phyloP scores from a whole-genome alignment of 1,139 yeast species.

The Blastobotrys serpentis region DNA sequence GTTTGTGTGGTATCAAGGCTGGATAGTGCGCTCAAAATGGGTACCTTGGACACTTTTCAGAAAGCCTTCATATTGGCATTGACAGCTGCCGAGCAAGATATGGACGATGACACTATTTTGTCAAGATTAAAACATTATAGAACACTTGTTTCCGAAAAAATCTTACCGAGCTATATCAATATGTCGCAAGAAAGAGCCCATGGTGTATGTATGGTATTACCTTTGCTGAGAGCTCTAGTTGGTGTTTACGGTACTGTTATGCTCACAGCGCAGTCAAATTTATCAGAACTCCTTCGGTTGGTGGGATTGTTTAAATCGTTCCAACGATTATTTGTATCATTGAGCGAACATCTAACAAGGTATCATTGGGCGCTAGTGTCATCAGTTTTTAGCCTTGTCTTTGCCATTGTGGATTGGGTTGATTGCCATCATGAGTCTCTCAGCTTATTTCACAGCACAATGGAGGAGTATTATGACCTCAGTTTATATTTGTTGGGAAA shows the following conservation, averaged over 20 bases:
- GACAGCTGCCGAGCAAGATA: neutral
- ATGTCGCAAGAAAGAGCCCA: neutral
- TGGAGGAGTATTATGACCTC: neutral
- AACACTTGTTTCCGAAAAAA: neutral
- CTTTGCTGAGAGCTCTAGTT: neutral
- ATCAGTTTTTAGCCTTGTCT: neutral
- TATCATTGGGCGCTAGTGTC: conserved; percentile 3
- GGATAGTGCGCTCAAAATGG: conserved; percentile 1
- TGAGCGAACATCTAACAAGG: neutral
- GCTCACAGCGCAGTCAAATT: neutral
- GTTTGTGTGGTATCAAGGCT: conserved; percentile 1
- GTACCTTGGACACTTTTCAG: conserved; percentile 7
- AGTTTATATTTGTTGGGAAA: neutral
- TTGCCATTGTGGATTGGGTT: neutral
- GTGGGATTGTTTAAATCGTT: neutral
- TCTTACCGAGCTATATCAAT: conserved; percentile 1
- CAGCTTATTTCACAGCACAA: neutral
- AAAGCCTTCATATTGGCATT: neutral
- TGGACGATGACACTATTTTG: neutral
- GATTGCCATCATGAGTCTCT: neutral
- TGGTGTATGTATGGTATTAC: neutral
- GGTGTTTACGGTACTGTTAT: neutral
- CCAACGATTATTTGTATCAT: neutral
- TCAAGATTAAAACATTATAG: neutral
- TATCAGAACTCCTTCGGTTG: neutral